Evolutionary conservation across 495 filamentous ascomycete species (phyloP), one percentile per base, ranked within the genome.

Genomic region (Hypoxylon rickii): DNA sequence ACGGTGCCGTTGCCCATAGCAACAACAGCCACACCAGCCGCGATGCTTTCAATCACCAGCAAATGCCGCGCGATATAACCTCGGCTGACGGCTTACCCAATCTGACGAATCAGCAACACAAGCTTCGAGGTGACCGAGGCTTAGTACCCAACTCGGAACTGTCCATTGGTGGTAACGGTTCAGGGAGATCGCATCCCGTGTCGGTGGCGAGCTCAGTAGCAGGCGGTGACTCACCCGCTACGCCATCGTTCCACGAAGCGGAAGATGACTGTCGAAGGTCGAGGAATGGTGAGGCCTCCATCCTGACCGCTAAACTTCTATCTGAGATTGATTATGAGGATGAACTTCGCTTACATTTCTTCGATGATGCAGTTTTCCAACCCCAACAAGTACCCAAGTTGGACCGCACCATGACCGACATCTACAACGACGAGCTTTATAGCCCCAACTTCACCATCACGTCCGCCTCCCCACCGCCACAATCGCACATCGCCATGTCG

Each of bases 351-450:
- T 78, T 65, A 76, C 73, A 65, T 46, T 49, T 46, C n/a, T 52
- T 56, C 34, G 53, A 68, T 55, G 76, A 81, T 71, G 54, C 72
- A 79, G 78, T 61, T 65, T 76, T 77, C 65, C 73, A 80, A 74
- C 79, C 76, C 60, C 67, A 70, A 44, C 71, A 76, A 22, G 77
- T 89, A 31, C 89, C 92, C 3, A 95, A 94, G 70, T 79, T 96
- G 54, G 85, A 89, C 44, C 82, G 92, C 41, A 95, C 91, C 6
- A 87, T 92, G 68, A 92, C 90, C 7, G 92, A 96, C 65, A 80
- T 89, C 21, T 91, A 88, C 63, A 78, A 84, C 63, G 92, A 96
- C 68, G 90, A 94, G 63, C 81, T 96, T 1, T 96, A 87, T 80
- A 89, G 86, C 57, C 86, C 89, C 6, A 76, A 73, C 58, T 77